Percentiles rank a stretch among this genome's conserved stretches.
phyloP scores from a whole-genome alignment of 2,329 filamentous ascomycete species.

The Anisogramma anomala region DNA sequence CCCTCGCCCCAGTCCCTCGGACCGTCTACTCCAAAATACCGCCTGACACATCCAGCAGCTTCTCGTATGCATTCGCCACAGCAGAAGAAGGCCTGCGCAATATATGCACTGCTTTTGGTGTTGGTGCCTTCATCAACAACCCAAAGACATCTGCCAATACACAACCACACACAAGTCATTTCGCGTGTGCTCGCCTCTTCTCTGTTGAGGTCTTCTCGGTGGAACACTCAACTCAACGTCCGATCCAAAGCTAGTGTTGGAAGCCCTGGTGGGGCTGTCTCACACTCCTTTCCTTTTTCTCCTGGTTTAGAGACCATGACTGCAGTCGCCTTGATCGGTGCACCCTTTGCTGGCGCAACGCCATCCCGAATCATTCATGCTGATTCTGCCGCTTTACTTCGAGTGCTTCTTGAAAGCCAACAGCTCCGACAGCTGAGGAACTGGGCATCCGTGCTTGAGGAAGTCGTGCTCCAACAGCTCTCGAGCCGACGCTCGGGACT shows the following conservation, averaged over 20 bases:
- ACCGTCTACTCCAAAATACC: background rate
- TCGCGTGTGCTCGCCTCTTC: too few species aligned
- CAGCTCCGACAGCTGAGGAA: slow-evolving; percentile 73
- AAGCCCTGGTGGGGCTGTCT: background rate
- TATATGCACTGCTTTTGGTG: background rate
- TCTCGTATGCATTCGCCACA: background rate
- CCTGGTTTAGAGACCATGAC: background rate
- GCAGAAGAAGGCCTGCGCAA: background rate
- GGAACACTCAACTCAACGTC: too few species aligned
- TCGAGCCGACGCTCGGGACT: slow-evolving; percentile 80
- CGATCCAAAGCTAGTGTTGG: background rate
- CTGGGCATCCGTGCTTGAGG: slow-evolving; percentile 77
- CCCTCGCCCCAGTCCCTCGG: too few species aligned
- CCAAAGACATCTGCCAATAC: background rate
- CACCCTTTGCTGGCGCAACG: background rate
- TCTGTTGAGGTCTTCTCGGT: too few species aligned
- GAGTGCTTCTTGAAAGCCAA: slow-evolving; percentile 73
- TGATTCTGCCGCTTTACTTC: slow-evolving; percentile 40
- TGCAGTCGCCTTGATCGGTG: background rate
- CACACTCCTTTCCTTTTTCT: background rate
- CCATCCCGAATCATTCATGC: background rate
- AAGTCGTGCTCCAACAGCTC: slow-evolving; percentile 91
- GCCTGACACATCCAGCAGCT: background rate
- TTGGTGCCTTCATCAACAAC: background rate
- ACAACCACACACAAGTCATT: background rate